Base-by-base conservation (phyloP, 1,284 basidiomycete species). In the Phylloporus sp. region DNA sequence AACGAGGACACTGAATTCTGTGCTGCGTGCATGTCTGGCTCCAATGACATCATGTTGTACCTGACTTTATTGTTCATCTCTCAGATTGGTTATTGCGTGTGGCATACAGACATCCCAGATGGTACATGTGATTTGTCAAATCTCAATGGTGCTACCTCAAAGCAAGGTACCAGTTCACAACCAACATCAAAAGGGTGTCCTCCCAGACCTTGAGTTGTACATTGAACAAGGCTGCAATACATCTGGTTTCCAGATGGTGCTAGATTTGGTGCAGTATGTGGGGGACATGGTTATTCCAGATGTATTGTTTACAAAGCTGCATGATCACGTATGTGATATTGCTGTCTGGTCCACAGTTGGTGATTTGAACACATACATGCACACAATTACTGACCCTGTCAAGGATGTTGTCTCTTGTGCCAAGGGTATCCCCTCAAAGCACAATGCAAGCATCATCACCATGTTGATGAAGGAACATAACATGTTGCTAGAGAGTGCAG, bases 251-350 rank as follows among this genome's bases (percentile, higher is more conserved):
- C 79, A 80, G 62, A 81, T 90, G 74, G 77, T 86, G 10, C 82
- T 90, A 66, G 84, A 84, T 68, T 79, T 91, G 64, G 80, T 89
- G 49, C 85, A 90, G 68, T 83, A 88, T 68, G 81, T 84, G 0
- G 85, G 85, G 60, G 85, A 86, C 23, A 75, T 89, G 25, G 71
- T 76, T 49, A 65, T 87, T 15, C 81, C 85, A 1, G 79, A 82
- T 27, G 71, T 71, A 12, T 73, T 66, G 55, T 62, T 77, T 29
- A 62, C 35, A 39, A 66, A 64, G 20, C 62, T 78, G 8, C 59
- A 65, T 5, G 77, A 80, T 32, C 61, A 73, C 37, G 78, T 66
- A 15, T 80, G 75, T 39, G 73, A 78, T 60, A 68, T 80, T 14
- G 77, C 69, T 23, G 66, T 66, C 43, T 80, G 77, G 76, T 77